Base-by-base conservation (phyloP, 345 rosid species). In the Firmiana major region DNA sequence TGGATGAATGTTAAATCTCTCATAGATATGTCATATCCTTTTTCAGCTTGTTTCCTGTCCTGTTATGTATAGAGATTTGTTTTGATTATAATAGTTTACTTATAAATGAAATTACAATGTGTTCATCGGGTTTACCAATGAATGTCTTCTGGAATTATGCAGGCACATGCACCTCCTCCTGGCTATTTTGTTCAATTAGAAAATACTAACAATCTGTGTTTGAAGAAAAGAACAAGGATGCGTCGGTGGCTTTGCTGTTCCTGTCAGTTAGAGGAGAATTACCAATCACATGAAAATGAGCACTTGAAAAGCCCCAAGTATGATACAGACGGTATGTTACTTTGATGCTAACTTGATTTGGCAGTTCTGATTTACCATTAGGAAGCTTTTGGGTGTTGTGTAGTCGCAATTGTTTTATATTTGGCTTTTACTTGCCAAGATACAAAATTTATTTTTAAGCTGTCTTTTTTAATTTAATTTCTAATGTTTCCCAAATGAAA, bases 231-330 rank as follows among this genome's bases (percentile, higher is more conserved):
- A 85, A 82, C 83, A 84, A 92, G 80, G 90, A 94, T 97, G 99
- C 94, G 98, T 51, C 82, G 89, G 90, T 97, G 96, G 96, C 84
- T 97, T 15, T 97, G 99, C 62, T 97, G 99, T 84, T 87, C 92
- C 42, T 90, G 92, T 87, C 94, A 87, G 63, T 92, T 85, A 0
- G 97, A 97, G 79, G 98, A 97, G 83, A 80, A 94, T 9, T 89
- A 90, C 83, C 90, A 87, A 10, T 54, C 91, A 48, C 74, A 82
- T 70, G 95, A 92, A 42, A 84, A 82, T 15, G 97, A 93, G 80
- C 88, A 73, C 71, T 72, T 84, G 31, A 91, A 85, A 75, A 90
- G 81, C 87, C 89, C 94, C 24, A 84, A 82, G 79, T 69, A 90
- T 72, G 70, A 86, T 26, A 78, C 80, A 19, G 95, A 91, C 79